phyloP scores from a whole-genome alignment of 1,139 yeast genomes.

The Diutina neorugosa region DNA sequence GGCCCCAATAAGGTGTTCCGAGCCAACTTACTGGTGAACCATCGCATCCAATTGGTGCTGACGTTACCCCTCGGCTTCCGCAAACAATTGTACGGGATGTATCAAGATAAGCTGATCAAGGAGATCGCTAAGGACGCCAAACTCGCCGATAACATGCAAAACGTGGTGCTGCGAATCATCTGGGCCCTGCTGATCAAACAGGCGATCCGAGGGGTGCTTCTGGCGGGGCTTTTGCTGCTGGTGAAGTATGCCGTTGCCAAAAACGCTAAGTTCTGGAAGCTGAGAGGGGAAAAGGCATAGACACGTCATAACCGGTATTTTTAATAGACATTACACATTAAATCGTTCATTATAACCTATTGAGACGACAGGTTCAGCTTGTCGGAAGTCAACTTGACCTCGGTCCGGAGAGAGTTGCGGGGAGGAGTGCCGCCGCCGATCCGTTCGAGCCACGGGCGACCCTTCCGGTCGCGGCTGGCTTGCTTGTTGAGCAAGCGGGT shows the following conservation, averaged over 20 bases:
- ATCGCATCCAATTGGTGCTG: not conserved
- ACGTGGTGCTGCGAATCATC: slow-evolving; percentile 47
- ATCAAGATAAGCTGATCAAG: not conserved
- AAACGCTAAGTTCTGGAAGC: slow-evolving; percentile 11
- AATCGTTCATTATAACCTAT: not conserved
- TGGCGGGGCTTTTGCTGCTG: slow-evolving; percentile 75
- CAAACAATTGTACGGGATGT: slow-evolving; percentile 6
- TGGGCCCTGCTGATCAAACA: slow-evolving; percentile 62
- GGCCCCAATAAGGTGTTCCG: not conserved
- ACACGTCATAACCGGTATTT: no score
- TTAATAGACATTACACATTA: not conserved
- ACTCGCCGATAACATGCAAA: slow-evolving; percentile 23
- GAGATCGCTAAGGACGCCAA: slow-evolving; percentile 1
- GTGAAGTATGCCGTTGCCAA: slow-evolving; percentile 73
- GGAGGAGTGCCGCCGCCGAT: not conserved
- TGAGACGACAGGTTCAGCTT: not conserved
- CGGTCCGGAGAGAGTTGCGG: not conserved
- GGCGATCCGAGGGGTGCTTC: slow-evolving; percentile 68
- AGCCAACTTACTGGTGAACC: not conserved
- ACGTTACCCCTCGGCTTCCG: not conserved
- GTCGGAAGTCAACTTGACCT: not conserved
- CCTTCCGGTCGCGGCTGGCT: not conserved
- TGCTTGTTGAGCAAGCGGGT: not conserved
- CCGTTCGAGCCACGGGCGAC: not conserved
- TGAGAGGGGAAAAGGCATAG: not conserved